These are phyloP conservation scores for Isabelozyma rhagii DNA, from an alignment of 805 yeast species.

Conservation along the genomic window DNA sequence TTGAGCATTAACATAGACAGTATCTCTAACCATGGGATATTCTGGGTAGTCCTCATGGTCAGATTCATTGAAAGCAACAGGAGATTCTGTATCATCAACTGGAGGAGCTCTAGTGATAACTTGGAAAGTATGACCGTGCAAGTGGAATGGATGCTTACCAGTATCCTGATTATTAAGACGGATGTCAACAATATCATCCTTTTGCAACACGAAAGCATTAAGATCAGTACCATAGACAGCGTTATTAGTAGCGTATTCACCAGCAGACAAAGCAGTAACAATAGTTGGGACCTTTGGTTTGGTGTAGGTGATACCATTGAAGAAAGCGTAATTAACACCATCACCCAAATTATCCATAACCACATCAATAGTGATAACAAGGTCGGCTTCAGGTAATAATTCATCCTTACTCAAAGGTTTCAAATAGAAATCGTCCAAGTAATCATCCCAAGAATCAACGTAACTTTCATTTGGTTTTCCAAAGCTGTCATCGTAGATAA, in stretches of 20 bases:
- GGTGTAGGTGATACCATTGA: constrained; percentile 62
- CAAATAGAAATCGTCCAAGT: constrained; percentile 76
- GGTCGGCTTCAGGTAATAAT: constrained; percentile 58
- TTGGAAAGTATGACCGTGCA: constrained; percentile 74
- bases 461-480: constrained; percentile 14
- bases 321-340: constrained; percentile 75
- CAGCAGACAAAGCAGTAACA: constrained; percentile 60
- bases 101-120: constrained; percentile 51
- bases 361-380: constrained; percentile 55
- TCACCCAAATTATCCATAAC: constrained; percentile 68
- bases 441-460: constrained; percentile 35
- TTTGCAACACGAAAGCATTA: constrained; percentile 57
- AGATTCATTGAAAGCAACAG: constrained; percentile 41
- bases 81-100: constrained; percentile 52
- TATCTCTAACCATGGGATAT: constrained; percentile 67
- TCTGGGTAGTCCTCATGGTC: constrained; percentile 47
- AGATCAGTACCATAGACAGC: constrained; percentile 74
- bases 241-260: constrained; percentile 52
- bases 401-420: constrained; percentile 55
- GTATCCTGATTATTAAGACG: constrained; percentile 78
- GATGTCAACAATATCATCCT: constrained; percentile 67
- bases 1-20: constrained; percentile 62
- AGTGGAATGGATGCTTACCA: constrained; percentile 76
- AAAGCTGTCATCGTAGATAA: constrained; percentile 45
- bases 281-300: constrained; percentile 72